These are phyloP conservation scores for Gracilaria gracilis DNA, from an alignment of 23 red algal species.

Conservation along the genomic window DNA sequence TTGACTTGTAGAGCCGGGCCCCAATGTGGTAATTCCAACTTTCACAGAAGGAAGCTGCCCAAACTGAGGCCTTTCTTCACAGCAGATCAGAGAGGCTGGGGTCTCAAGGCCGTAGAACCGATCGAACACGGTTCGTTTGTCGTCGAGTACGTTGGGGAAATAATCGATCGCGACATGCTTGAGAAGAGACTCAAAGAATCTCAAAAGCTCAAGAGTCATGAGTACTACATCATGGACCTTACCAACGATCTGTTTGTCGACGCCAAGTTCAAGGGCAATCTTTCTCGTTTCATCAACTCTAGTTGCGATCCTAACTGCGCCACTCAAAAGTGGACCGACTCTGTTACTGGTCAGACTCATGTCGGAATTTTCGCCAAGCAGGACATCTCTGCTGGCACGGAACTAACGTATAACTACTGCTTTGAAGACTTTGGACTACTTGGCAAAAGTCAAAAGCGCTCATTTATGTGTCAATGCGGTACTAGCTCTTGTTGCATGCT, in stretches of 20 bases:
- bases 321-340: slow-evolving; percentile 92
- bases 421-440: slow-evolving; percentile 77
- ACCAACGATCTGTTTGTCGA: slow-evolving; percentile 80
- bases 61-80: slow-evolving; percentile 81
- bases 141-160: slow-evolving; percentile 94
- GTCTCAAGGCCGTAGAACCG: slow-evolving; percentile 57
- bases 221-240: slow-evolving; percentile 97
- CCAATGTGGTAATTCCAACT: slow-evolving; percentile 55
- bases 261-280: slow-evolving; percentile 80
- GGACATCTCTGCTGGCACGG: slow-evolving; percentile 82
- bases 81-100: slow-evolving; percentile 86
- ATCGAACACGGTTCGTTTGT: slow-evolving; percentile 81
- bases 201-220: slow-evolving; percentile 57
- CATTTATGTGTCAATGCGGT: slow-evolving; percentile 76
- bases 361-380: slow-evolving; percentile 92
- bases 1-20: slow-evolving; percentile 53
- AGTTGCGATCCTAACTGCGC: slow-evolving; percentile 91
- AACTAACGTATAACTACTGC: slow-evolving; percentile 97
- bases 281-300: slow-evolving; percentile 93
- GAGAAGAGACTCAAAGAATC: slow-evolving; percentile 62
- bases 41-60: slow-evolving; percentile 64
- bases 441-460: slow-evolving; percentile 60
- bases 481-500: slow-evolving; percentile 71
- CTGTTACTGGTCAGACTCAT: slow-evolving; percentile 70
- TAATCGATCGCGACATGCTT: slow-evolving; percentile 74